Percentiles rank a stretch among this genome's conserved stretches.
Conservation (phyloP, 495 filamentous ascomycete species). For the Neurospora cerealis region DNA sequence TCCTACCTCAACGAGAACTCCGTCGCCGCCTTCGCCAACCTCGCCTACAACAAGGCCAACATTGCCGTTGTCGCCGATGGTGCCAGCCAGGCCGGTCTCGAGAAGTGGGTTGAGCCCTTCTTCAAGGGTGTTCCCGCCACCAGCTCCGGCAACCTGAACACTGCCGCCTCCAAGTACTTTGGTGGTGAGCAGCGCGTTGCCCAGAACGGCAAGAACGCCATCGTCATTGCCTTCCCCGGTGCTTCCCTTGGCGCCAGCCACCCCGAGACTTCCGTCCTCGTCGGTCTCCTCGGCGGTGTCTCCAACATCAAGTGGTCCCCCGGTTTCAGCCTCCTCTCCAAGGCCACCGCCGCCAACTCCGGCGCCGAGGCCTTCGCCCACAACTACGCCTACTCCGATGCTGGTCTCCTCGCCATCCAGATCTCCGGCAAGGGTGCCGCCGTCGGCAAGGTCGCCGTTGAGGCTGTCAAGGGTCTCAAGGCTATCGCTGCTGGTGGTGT, state of each 20-base stretch:
- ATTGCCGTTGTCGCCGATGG: conserved; percentile 87
- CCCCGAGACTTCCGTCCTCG: conserved; percentile 81
- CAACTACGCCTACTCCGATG: conserved; percentile 84
- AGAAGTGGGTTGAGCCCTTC: conserved; percentile 90
- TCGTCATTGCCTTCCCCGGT: conserved; percentile 88
- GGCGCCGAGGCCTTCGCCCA: conserved; percentile 58
- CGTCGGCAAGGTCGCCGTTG: conserved; percentile 46
- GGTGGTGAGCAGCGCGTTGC: conserved; percentile 90
- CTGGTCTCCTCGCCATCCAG: conserved; percentile 76
- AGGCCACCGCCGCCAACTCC: conserved; percentile 56
- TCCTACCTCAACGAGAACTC: conserved; percentile 67
- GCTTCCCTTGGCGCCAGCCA: conserved; percentile 71
- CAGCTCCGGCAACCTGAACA: conserved; percentile 21
- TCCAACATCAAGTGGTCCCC: conserved; percentile 91
- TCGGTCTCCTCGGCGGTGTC: conserved; percentile 81
- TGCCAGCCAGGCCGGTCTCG: conserved; percentile 60
- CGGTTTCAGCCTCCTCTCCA: conserved; percentile 80
- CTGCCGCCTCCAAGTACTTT: conserved; percentile 65
- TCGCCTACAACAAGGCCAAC: conserved; percentile 79
- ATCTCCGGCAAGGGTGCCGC: conserved; percentile 62
- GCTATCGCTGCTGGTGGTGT: conserved; percentile 63
- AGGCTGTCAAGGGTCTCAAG: conserved; percentile 72
- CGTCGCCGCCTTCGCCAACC: conserved; percentile 59
- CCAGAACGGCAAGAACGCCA: conserved; percentile 57
- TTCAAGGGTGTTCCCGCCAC: conserved; percentile 50